phyloP scores from a whole-genome alignment of 129 eudicot species.

The Mikania micrantha region DNA sequence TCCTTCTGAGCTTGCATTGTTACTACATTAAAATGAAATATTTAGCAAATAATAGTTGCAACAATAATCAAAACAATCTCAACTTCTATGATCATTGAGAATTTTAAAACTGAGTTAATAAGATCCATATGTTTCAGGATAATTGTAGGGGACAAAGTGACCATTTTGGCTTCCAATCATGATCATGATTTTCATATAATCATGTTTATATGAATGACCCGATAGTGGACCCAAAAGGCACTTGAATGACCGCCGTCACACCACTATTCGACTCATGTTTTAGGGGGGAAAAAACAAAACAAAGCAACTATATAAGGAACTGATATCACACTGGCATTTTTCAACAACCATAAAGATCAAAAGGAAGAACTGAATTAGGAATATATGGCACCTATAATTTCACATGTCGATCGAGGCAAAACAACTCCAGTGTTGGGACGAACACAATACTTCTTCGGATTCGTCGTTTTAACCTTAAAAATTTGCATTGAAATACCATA shows the following conservation, averaged over 20 bases:
- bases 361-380: not conserved
- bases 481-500: not conserved
- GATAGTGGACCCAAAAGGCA: not conserved
- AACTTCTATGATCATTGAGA: not conserved
- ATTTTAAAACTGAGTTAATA: not conserved
- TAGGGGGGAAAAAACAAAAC: too few relatives aligned
- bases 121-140: not conserved
- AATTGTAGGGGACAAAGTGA: not conserved
- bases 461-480: constrained; percentile 83
- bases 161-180: not conserved
- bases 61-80: not conserved
- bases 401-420: constrained; percentile 70
- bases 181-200: not conserved
- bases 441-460: constrained; percentile 94
- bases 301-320: not conserved
- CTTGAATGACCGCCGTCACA: not conserved
- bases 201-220: too few relatives aligned
- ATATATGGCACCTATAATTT: constrained; percentile 53
- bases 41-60: not conserved
- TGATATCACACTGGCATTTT: not conserved
- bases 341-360: constrained; percentile 6
- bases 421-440: constrained; percentile 94
- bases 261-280: not conserved
- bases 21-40: constrained; percentile 34
- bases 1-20: constrained; percentile 99